These are phyloP conservation scores for Alternaria ventricosa DNA, from an alignment of 2,329 filamentous ascomycete genomes.

Conservation along the genomic window DNA sequence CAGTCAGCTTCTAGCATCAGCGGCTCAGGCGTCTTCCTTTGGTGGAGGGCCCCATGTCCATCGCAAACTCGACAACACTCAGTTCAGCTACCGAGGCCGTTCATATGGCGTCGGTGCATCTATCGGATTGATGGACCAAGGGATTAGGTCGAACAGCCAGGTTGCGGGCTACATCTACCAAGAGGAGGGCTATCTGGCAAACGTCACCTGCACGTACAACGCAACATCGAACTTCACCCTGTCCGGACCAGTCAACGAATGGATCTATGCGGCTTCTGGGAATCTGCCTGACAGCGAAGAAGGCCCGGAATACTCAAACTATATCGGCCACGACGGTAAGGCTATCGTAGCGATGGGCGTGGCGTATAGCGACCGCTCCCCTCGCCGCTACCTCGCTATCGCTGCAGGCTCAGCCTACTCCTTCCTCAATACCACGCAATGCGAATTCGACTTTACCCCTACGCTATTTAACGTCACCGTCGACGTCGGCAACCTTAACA, in stretches of 20 bases:
- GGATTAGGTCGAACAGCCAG: conserved; percentile 22
- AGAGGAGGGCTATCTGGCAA: conserved; percentile 43
- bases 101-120: conserved; percentile 54
- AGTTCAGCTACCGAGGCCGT: conserved; percentile 41
- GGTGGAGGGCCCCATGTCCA: conserved; percentile 21
- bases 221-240: conserved; percentile 39
- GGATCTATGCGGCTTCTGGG: conserved; percentile 33
- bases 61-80: conserved; percentile 37
- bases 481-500: conserved; percentile 34
- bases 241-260: conserved; percentile 26
- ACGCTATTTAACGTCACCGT: conserved; percentile 40
- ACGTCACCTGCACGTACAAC: conserved; percentile 49
- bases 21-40: conserved; percentile 31
- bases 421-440: conserved; percentile 43
- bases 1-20: conserved; percentile 31
- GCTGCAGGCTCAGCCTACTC: conserved; percentile 38
- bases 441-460: conserved; percentile 38
- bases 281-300: conserved; percentile 33
- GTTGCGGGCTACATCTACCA: conserved; percentile 41
- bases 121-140: conserved; percentile 34
- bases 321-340: conserved; percentile 36
- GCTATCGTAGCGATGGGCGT: conserved; percentile 44
- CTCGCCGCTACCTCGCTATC: conserved; percentile 39
- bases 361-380: conserved; percentile 28
- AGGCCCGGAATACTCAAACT: conserved; percentile 37